Evolutionary conservation across 2,329 filamentous ascomycete genomes (phyloP).

Genomic region (Ascocoryne sarcoides): DNA sequence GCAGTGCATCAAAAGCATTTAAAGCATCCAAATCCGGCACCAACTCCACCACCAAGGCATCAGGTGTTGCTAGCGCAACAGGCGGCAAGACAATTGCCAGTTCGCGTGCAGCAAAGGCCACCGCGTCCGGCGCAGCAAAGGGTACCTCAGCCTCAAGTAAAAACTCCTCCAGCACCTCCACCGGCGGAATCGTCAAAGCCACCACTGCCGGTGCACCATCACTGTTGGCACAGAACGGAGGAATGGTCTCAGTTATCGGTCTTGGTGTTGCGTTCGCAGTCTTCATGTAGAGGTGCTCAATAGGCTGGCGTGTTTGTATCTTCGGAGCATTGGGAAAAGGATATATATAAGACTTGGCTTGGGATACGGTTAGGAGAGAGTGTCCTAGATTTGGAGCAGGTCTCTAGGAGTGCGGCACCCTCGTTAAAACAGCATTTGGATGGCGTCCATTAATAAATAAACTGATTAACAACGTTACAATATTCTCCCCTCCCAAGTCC

Average conservation of each 20-base stretch:
- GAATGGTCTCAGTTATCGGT: conserved; percentile 23
- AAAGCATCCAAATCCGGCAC: too few relatives aligned
- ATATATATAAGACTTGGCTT: neutral
- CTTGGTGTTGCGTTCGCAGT: conserved; percentile 25
- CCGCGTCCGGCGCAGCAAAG: conserved; percentile 6
- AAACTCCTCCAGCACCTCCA: conserved; percentile 23
- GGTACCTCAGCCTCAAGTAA: conserved; percentile 18
- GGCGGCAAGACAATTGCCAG: too few relatives aligned
- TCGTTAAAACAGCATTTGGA: neutral
- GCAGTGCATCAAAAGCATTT: too few relatives aligned
- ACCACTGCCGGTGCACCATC: conserved; percentile 15
- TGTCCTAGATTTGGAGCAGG: neutral
- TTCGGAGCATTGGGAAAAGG: neutral
- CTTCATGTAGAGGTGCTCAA: conserved; percentile 22
- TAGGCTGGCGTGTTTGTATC: neutral
- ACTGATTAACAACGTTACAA: conserved; percentile 8
- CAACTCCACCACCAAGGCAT: conserved; percentile 3
- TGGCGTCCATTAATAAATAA: neutral
- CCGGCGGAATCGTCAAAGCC: conserved; percentile 7
- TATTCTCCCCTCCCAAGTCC: too few relatives aligned
- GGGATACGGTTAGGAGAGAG: neutral
- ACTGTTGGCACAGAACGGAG: conserved; percentile 21
- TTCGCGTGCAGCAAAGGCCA: conserved; percentile 1
- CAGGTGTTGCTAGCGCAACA: neutral
- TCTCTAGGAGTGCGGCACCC: neutral